Conservation (phyloP, 1,284 basidiomycete species). For the Kwoniella shivajii region DNA sequence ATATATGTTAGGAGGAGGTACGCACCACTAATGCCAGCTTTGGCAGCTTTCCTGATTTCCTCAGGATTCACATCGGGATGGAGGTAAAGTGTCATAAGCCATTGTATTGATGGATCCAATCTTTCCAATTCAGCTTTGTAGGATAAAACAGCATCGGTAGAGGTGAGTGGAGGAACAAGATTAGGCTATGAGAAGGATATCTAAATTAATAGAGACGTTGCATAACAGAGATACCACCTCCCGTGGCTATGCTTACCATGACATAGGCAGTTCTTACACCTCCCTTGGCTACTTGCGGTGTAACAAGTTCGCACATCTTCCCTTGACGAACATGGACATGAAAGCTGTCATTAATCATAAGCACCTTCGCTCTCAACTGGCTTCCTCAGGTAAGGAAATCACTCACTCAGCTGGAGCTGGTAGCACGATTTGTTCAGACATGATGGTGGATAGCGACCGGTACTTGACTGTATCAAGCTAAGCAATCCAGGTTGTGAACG, state of each 20-base stretch:
- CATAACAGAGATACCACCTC: background rate
- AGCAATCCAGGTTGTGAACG: too few relatives aligned
- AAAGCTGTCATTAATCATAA: conserved; percentile 62
- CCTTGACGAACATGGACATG: conserved; percentile 97
- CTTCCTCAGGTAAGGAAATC: background rate
- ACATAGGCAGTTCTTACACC: conserved; percentile 93
- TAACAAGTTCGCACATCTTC: conserved; percentile 76
- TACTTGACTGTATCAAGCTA: too few relatives aligned
- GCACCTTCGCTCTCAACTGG: background rate
- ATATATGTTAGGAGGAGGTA: conserved; percentile 7
- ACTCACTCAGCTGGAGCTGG: conserved; percentile 73
- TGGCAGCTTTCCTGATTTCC: conserved; percentile 84
- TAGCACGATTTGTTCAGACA: conserved; percentile 55
- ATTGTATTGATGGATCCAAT: conserved; percentile 78
- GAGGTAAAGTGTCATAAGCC: conserved; percentile 95
- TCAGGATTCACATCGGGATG: conserved; percentile 86
- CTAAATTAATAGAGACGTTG: background rate
- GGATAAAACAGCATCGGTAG: conserved; percentile 74
- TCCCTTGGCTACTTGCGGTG: conserved; percentile 85
- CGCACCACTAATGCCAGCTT: conserved; percentile 77
- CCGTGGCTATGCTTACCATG: conserved; percentile 84
- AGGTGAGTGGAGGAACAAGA: conserved; percentile 87
- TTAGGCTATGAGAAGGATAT: conserved; percentile 71
- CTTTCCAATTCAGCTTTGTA: conserved; percentile 76
- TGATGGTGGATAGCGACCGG: too few relatives aligned